Evolutionary conservation across 768 basidiomycete genomes (phyloP).

Genomic region (Dendrothele bispora): DNA sequence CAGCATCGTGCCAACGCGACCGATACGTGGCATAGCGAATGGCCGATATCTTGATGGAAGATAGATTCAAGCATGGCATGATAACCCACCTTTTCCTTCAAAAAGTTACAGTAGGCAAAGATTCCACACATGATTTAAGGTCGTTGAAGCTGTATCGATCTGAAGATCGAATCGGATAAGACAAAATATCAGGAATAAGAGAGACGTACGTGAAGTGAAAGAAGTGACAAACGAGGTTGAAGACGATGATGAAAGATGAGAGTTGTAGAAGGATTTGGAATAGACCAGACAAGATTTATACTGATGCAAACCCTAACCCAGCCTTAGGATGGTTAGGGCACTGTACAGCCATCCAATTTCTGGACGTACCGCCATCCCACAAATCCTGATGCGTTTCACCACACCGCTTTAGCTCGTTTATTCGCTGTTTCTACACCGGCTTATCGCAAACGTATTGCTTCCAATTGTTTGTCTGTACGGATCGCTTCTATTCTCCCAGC

Average conservation of each 20-base stretch:
- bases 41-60: constrained; percentile 11
- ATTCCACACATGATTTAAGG: constrained; percentile 60
- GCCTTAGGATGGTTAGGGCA: no score
- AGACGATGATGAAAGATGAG: background rate
- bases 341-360: no score
- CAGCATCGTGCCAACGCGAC: no score
- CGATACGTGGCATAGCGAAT: no score
- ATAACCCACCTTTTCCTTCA: constrained; percentile 64
- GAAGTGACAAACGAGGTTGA: background rate
- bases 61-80: constrained; percentile 3
- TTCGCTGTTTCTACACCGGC: no score
- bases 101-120: constrained; percentile 75
- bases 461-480: no score
- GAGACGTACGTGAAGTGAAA: background rate
- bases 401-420: no score
- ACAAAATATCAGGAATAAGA: background rate
- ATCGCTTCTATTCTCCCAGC: no score
- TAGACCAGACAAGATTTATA: background rate
- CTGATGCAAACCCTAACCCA: no score
- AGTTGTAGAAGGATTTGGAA: background rate
- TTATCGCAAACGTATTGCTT: no score
- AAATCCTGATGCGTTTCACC: no score
- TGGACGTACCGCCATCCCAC: no score
- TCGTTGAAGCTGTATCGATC: constrained; percentile 8
- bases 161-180: background rate